A percentile compares a stretch with the other conserved stretches of the same genome.
phyloP scores from a whole-genome alignment of 306 rosid genomes.

The Bauhinia variegata region DNA sequence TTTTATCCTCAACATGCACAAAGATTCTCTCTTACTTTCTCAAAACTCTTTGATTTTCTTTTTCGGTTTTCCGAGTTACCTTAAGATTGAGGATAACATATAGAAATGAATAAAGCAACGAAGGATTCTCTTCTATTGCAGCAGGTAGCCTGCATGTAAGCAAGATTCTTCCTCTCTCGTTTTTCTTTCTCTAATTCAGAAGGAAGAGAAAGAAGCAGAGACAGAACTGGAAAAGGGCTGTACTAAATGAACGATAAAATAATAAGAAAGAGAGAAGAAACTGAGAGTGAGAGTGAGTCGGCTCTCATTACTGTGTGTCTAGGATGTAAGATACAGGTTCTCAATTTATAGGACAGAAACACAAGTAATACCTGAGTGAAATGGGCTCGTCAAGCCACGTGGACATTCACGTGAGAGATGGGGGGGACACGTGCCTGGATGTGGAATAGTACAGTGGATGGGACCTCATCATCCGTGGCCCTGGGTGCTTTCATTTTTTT shows the following conservation, averaged over 20 bases:
- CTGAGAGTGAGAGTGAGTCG: too few species aligned
- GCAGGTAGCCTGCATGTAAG: too few species aligned
- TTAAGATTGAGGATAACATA: background rate
- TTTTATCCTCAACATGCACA: slow-evolving; percentile 63
- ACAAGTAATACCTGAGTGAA: background rate
- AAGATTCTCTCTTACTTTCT: slow-evolving; percentile 27
- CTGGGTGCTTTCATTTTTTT: background rate
- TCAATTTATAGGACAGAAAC: slow-evolving; percentile 64
- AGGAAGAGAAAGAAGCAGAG: slow-evolving; percentile 7
- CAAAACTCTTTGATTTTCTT: background rate
- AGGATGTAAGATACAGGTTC: slow-evolving; percentile 56
- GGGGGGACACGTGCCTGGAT: slow-evolving; percentile 51
- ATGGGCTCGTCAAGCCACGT: slow-evolving; percentile 34
- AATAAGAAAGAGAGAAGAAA: too few species aligned
- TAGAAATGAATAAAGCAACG: background rate
- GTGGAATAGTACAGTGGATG: slow-evolving; percentile 18
- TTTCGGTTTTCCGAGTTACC: background rate
- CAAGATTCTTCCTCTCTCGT: too few species aligned
- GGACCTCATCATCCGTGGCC: background rate
- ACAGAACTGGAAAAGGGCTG: too few species aligned
- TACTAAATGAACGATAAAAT: too few species aligned
- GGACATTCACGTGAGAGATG: slow-evolving; percentile 53
- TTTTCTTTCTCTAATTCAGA: too few species aligned
- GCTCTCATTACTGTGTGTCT: slow-evolving; percentile 34
- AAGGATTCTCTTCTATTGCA: too few species aligned